Conservation (phyloP, 306 rosid genomes). For the Pyrus communis region DNA sequence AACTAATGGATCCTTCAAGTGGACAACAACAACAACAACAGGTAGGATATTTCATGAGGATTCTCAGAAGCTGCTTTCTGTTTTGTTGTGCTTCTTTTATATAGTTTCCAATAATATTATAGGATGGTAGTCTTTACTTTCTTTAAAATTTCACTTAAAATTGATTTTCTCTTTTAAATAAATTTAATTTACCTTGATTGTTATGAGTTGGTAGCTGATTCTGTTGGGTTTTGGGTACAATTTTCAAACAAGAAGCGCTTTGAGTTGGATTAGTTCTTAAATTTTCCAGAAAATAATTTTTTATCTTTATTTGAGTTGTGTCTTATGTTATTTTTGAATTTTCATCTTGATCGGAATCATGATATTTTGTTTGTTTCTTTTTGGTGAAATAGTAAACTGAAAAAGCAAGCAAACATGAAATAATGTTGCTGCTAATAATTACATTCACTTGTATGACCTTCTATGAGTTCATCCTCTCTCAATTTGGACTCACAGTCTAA, state of each 20-base stretch:
- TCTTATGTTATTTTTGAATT: neutral
- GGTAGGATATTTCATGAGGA: conserved; percentile 28
- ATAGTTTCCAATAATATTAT: no score
- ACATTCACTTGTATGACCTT: neutral
- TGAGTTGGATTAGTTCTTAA: neutral
- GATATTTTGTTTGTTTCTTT: neutral
- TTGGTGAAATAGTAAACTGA: neutral
- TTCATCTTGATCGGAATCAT: neutral
- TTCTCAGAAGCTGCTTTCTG: neutral
- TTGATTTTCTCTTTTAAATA: neutral
- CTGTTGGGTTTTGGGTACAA: neutral
- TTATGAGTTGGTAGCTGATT: neutral
- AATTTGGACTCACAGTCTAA: neutral
- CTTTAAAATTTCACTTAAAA: neutral
- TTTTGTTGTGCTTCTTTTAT: neutral
- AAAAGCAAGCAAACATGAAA: neutral
- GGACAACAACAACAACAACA: conserved; percentile 65
- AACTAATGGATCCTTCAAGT: conserved; percentile 68
- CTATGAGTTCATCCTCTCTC: neutral
- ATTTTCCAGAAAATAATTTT: neutral
- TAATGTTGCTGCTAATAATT: neutral
- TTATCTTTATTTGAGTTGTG: neutral
- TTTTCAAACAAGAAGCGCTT: neutral
- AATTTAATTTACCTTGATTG: neutral
- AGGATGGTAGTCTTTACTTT: neutral